These are phyloP conservation scores for Emydomyces testavorans DNA, from an alignment of 2,329 filamentous ascomycete species.

Conservation along the genomic window DNA sequence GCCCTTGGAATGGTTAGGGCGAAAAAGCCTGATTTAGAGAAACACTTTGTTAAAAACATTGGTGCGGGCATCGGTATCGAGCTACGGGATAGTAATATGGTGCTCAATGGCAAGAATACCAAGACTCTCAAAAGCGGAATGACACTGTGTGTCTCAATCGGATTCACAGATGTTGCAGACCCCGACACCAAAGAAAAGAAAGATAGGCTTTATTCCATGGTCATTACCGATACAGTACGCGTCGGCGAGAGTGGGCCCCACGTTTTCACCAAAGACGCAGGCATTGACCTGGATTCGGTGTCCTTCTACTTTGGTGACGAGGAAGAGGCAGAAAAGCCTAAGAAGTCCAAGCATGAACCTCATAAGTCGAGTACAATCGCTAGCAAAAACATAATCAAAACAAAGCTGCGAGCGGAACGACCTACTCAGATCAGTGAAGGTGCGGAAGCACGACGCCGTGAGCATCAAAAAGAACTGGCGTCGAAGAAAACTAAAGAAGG, in stretches of 20 bases:
- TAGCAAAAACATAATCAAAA: constrained; percentile 90
- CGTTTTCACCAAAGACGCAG: constrained; percentile 86
- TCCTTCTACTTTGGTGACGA: constrained; percentile 99
- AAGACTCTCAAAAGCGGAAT: constrained; percentile 86
- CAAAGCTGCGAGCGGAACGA: constrained; percentile 80
- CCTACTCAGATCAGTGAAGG: constrained; percentile 82
- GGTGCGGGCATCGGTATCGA: constrained; percentile 90
- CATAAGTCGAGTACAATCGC: constrained; percentile 73
- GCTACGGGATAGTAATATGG: constrained; percentile 67
- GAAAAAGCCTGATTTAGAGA: constrained; percentile 91
- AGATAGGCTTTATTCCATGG: constrained; percentile 75
- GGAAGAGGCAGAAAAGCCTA: constrained; percentile 64
- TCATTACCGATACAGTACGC: constrained; percentile 86
- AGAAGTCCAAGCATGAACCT: constrained; percentile 75
- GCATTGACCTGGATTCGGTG: constrained; percentile 81
- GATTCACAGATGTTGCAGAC: constrained; percentile 82
- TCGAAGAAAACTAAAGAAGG: constrained; percentile 83
- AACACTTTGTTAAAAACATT: constrained; percentile 86
- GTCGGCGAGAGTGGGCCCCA: constrained; percentile 57
- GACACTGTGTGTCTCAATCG: constrained; percentile 84
- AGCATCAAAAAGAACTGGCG: constrained; percentile 85
- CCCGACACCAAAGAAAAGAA: constrained; percentile 78
- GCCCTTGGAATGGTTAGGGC: constrained; percentile 67
- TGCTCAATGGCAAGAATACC: constrained; percentile 77
- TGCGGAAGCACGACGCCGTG: constrained; percentile 71